These are phyloP conservation scores for Camillea tinctor DNA, from an alignment of 2,329 filamentous ascomycete genomes.

Conservation along the genomic window DNA sequence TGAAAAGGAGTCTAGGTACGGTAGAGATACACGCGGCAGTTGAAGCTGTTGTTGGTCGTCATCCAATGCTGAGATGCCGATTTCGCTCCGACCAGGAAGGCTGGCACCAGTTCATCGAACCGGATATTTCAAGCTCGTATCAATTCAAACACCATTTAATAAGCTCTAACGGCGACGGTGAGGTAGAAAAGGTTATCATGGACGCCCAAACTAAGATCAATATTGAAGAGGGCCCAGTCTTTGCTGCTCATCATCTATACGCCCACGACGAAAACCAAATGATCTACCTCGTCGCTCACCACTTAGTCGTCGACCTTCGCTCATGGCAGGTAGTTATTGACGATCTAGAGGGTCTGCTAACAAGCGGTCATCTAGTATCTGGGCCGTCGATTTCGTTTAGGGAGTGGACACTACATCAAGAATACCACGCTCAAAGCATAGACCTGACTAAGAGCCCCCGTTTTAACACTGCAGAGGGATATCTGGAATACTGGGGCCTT, in stretches of 20 bases:
- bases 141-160: conserved; percentile 43
- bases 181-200: conserved; percentile 39
- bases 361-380: conserved; percentile 43
- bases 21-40: conserved; percentile 48
- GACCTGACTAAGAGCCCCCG: conserved; percentile 34
- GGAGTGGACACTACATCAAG: conserved; percentile 49
- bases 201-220: conserved; percentile 45
- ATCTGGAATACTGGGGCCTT: conserved; percentile 50
- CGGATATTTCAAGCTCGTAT: conserved; percentile 43
- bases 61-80: conserved; percentile 51
- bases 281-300: conserved; percentile 51
- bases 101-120: conserved; percentile 47
- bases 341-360: conserved; percentile 50
- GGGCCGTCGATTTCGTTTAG: conserved; percentile 47
- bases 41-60: conserved; percentile 48
- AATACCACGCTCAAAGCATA: conserved; percentile 34
- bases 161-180: conserved; percentile 37
- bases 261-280: conserved; percentile 45
- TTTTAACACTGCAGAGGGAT: conserved; percentile 39
- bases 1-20: conserved; percentile 40
- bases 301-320: conserved; percentile 49
- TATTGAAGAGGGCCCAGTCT: conserved; percentile 50
- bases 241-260: conserved; percentile 48
- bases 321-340: conserved; percentile 51
- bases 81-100: conserved; percentile 39